Percentiles rank a stretch among this genome's conserved stretches.
These are phyloP conservation scores for Microdochium bolleyi DNA, from an alignment of 2,329 filamentous ascomycete species.

Conservation along the genomic window DNA sequence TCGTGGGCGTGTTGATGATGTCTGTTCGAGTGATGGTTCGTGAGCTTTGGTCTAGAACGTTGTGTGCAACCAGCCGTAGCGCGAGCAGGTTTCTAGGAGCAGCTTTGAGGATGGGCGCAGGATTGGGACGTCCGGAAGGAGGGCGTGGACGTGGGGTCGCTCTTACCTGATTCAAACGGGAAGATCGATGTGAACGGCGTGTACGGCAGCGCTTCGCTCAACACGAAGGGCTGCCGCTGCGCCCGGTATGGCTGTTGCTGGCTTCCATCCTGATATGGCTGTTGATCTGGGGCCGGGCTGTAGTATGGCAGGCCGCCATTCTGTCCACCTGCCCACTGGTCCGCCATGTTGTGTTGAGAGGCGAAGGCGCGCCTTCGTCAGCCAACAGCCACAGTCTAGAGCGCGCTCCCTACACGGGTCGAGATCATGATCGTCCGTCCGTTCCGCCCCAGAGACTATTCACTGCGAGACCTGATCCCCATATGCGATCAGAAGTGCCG, in stretches of 20 bases:
- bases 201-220: constrained; percentile 73
- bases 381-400: background rate
- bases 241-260: constrained; percentile 7
- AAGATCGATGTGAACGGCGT: constrained; percentile 75
- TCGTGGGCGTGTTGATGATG: constrained; percentile 56
- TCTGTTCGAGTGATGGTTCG: constrained; percentile 30
- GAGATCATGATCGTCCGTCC: background rate
- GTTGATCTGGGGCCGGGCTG: background rate
- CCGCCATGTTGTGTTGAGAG: background rate
- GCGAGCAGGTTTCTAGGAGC: background rate
- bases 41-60: background rate
- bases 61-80: background rate
- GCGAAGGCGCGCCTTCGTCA: background rate
- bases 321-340: background rate
- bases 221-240: constrained; percentile 41
- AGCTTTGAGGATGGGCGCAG: constrained; percentile 1
- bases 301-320: background rate
- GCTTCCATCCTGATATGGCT: background rate
- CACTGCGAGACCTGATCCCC: background rate
- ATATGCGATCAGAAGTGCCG: background rate
- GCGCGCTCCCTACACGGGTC: background rate
- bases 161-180: constrained; percentile 66
- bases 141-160: constrained; percentile 3
- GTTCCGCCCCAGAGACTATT: too few species aligned
- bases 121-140: constrained; percentile 1